Conservation (phyloP, 2,329 filamentous ascomycete genomes). For the Pseudodiploospora longispora region DNA sequence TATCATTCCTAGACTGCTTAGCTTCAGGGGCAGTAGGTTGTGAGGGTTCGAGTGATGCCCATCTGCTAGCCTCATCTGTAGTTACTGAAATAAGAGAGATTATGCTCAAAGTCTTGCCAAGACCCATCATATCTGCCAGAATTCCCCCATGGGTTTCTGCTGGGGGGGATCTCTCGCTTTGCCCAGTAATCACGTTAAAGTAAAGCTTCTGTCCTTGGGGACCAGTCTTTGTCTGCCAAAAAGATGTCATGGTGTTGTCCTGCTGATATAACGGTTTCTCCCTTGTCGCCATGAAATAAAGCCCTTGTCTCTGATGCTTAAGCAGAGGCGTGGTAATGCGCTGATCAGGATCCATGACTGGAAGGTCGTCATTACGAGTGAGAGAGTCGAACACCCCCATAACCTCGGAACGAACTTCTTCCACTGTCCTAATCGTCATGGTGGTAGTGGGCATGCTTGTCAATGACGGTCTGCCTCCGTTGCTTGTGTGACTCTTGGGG, state of each 20-base stretch:
- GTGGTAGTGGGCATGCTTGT: conserved; percentile 20
- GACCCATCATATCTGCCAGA: conserved; percentile 78
- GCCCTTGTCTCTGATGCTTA: conserved; percentile 80
- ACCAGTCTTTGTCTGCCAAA: conserved; percentile 62
- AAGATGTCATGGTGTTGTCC: conserved; percentile 58
- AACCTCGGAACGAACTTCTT: conserved; percentile 81
- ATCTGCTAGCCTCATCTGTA: conserved; percentile 52
- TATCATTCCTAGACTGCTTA: conserved; percentile 25
- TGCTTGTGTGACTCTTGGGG: conserved; percentile 21
- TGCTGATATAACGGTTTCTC: conserved; percentile 57
- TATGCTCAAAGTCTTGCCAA: conserved; percentile 83
- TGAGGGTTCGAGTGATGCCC: conserved; percentile 45
- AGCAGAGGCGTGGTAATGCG: conserved; percentile 62
- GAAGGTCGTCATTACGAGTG: conserved; percentile 65
- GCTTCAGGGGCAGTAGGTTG: conserved; percentile 38
- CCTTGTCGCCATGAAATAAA: conserved; percentile 76
- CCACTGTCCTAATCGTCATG: conserved; percentile 54
- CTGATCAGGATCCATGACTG: conserved; percentile 58
- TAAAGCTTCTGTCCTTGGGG: conserved; percentile 51
- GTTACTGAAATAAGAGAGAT: conserved; percentile 68
- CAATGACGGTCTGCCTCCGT: background rate
- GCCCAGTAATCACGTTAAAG: conserved; percentile 78
- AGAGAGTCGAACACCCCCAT: conserved; percentile 83
- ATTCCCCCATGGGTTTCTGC: conserved; percentile 65
- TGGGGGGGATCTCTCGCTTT: conserved; percentile 51